Percentiles rank a stretch among this genome's conserved stretches.
phyloP scores from a whole-genome alignment of 1,139 yeast species.

The Taphrina sp. region DNA sequence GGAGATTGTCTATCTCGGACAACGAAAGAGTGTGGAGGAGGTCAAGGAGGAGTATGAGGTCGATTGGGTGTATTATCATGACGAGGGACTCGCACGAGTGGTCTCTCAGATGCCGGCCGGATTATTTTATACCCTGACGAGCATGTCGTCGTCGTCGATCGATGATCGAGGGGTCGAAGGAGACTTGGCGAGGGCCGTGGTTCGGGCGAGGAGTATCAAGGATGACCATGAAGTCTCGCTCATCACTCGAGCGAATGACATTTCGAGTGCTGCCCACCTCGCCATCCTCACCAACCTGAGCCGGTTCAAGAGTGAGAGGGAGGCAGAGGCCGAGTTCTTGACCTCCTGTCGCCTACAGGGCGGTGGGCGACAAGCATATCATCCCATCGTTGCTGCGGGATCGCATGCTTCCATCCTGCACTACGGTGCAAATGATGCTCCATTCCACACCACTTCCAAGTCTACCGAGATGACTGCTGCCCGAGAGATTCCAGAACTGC shows the following conservation, averaged over 20 bases:
- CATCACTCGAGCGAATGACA: slow-evolving; percentile 74
- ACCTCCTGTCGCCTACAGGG: slow-evolving; percentile 95
- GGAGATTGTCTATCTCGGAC: slow-evolving; percentile 95
- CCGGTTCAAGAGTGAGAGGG: slow-evolving; percentile 61
- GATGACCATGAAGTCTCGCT: slow-evolving; percentile 76
- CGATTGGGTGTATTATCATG: slow-evolving; percentile 68
- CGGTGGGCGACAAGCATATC: slow-evolving; percentile 81
- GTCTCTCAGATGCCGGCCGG: background rate
- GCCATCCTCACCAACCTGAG: slow-evolving; percentile 43
- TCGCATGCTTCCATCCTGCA: slow-evolving; percentile 88
- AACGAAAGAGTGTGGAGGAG: slow-evolving; percentile 68
- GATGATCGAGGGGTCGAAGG: no score
- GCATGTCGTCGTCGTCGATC: slow-evolving; percentile 44
- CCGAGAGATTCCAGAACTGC: no score
- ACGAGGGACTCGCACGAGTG: slow-evolving; percentile 35
- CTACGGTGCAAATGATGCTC: slow-evolving; percentile 77
- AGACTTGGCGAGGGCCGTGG: slow-evolving; percentile 71
- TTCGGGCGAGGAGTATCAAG: slow-evolving; percentile 80
- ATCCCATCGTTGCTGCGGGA: slow-evolving; percentile 94
- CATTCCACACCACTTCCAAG: no score
- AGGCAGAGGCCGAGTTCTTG: slow-evolving; percentile 90
- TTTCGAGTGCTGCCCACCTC: slow-evolving; percentile 79
- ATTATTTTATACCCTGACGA: slow-evolving; percentile 11
- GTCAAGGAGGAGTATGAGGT: slow-evolving; percentile 70
- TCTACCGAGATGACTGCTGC: no score